Percentiles rank a stretch among this genome's conserved stretches.
Conservation (phyloP, 1,139 yeast species). For the Suhomyces yuchorum region DNA sequence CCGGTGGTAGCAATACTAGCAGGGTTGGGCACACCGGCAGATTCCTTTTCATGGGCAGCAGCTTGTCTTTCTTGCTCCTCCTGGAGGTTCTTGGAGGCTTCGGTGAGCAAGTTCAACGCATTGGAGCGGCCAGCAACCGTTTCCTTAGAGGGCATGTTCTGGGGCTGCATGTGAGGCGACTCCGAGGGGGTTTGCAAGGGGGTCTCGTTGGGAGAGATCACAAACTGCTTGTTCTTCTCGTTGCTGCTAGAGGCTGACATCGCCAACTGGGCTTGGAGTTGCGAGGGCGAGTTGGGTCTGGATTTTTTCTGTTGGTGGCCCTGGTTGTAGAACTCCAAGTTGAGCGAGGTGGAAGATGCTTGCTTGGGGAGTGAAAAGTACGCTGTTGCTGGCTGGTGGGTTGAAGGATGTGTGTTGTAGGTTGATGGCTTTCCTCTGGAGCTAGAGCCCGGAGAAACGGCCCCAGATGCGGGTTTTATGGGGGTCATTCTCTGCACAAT, state of each 20-base stretch:
- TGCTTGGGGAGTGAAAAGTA: conserved; percentile 26
- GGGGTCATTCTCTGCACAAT: conserved; percentile 45
- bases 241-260: conserved; percentile 6
- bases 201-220: conserved; percentile 39
- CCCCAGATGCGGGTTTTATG: conserved; percentile 24
- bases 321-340: conserved; percentile 30
- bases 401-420: conserved; percentile 16
- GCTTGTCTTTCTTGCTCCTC: conserved; percentile 15
- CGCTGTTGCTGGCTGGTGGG: conserved; percentile 14
- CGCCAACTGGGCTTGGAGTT: conserved; percentile 17
- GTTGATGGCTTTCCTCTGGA: conserved; percentile 5
- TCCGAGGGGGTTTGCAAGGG: conserved; percentile 49
- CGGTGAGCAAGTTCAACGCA: conserved; percentile 23
- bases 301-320: conserved; percentile 33
- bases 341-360: conserved; percentile 29
- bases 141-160: conserved; percentile 9
- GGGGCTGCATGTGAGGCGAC: conserved; percentile 43
- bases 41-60: conserved; percentile 5
- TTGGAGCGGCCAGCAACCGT: conserved; percentile 4
- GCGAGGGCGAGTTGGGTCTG: conserved; percentile 44
- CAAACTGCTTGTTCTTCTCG: conserved; percentile 17
- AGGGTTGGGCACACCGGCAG: not conserved
- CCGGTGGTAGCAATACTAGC: conserved; percentile 43
- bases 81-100: conserved; percentile 27
- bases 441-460: conserved; percentile 12